Percentiles rank a stretch among this genome's conserved stretches.
These are phyloP conservation scores for Mycena alexandri DNA, from an alignment of 768 basidiomycete species.

Conservation along the genomic window DNA sequence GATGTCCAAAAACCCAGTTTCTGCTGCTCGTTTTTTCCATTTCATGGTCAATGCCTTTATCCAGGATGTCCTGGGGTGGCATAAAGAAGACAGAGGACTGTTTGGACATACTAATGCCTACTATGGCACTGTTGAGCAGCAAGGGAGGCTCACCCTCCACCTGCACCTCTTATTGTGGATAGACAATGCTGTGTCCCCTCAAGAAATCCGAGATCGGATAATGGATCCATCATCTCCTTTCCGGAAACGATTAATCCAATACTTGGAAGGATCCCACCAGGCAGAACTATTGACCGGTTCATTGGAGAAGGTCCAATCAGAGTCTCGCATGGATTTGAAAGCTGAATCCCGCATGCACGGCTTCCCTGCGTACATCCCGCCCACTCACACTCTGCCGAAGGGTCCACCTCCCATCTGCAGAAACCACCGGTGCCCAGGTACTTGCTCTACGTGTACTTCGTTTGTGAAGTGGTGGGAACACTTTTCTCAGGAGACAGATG, in stretches of 20 bases:
- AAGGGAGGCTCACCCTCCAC: slow-evolving; percentile 53
- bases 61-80: slow-evolving; percentile 41
- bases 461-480: too few relatives aligned
- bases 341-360: too few relatives aligned
- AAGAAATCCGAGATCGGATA: slow-evolving; percentile 49
- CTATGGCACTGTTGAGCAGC: slow-evolving; percentile 51
- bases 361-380: too few relatives aligned
- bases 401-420: too few relatives aligned
- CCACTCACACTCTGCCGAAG: too few relatives aligned
- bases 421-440: too few relatives aligned
- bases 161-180: slow-evolving; percentile 55
- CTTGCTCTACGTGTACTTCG: not conserved
- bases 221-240: slow-evolving; percentile 40
- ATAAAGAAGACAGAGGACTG: slow-evolving; percentile 33
- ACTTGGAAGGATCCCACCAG: slow-evolving; percentile 45
- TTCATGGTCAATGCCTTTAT: slow-evolving; percentile 46
- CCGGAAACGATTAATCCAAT: slow-evolving; percentile 40
- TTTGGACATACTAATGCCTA: slow-evolving; percentile 48
- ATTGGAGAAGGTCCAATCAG: too few relatives aligned
- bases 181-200: slow-evolving; percentile 42
- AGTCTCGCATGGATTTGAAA: too few relatives aligned
- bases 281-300: slow-evolving; percentile 43
- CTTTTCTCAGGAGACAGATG: slow-evolving; percentile 25
- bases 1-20: slow-evolving; percentile 43
- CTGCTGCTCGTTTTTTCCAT: slow-evolving; percentile 49